Base-by-base conservation (phyloP, 2,329 filamentous ascomycete genomes). In the Penicillium sp. region DNA sequence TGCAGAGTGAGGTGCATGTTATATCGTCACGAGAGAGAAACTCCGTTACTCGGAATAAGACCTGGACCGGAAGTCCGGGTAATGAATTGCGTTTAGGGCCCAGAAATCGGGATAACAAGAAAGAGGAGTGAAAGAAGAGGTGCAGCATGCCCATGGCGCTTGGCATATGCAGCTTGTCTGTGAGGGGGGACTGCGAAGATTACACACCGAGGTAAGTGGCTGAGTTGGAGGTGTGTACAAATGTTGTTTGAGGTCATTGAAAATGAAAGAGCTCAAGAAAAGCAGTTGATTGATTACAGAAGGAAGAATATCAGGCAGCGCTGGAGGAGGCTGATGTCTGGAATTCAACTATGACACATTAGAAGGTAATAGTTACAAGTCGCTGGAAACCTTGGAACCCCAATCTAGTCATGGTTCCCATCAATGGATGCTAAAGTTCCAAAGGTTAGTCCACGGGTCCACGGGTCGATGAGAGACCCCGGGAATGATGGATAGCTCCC, bases 1-100 rank as follows among this genome's bases (percentile, higher is more conserved):
- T 57, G 53, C 50, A 58, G 32, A 58, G 38, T n/a, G 51, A 54
- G 27, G 57, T 16, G 32, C 55, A 60, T 34, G 3, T 29, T 8
- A 39, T 21, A 44, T 43, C 41, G 31, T 22, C 22, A 9, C 22
- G 13, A 18, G 50, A 22, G 24, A 41, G 44, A 29, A 22, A 27
- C 5, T 43, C 44, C 13, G 32, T 18, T 55, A 45, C 48, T 38
- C 24, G 50, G 4, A 49, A 21, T 34, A 59, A 27, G 13, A 55
- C 13, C 41, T 59, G 43, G 4, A 32, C 22, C 5, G 31, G 32
- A 3, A 54, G 49, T n/a, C 46, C 52, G 4, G 36, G 36, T 8
- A 39, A 16, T n/a, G 36, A 16, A 39, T 39, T 39, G 10, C n/a
- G 36, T 39, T 18, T 39, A 39, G 36, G 36, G 13, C 36, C 36